phyloP scores from a whole-genome alignment of 2,329 filamentous ascomycete genomes.

The Immersiporthe knoxdaviesiana region DNA sequence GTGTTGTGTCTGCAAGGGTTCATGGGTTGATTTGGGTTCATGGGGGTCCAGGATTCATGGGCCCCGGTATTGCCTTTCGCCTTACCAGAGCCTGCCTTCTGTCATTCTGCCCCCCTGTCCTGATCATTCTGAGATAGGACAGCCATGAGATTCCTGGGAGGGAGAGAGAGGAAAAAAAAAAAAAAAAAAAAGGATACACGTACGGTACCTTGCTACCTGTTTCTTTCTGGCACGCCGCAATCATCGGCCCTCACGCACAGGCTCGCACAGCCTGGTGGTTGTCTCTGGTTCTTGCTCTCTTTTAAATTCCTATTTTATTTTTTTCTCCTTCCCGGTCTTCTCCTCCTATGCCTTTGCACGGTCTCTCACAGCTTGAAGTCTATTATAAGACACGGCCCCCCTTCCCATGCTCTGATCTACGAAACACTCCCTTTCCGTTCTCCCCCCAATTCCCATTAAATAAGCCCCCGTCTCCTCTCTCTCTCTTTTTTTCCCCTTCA shows the following conservation, averaged over 20 bases:
- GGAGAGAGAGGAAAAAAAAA: not conserved
- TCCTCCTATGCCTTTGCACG: constrained; percentile 14
- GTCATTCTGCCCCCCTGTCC: constrained; percentile 6
- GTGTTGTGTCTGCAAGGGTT: constrained; percentile 12
- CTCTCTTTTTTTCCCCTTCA: constrained; percentile 3
- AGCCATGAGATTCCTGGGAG: not conserved
- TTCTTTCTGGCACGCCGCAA: constrained; percentile 20
- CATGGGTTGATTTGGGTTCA: constrained; percentile 4
- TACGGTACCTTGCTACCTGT: constrained; percentile 9
- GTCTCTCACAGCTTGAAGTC: constrained; percentile 27
- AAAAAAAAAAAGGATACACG: not conserved
- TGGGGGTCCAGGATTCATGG: constrained; percentile 6
- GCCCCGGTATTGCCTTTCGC: constrained; percentile 15
- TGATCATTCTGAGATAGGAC: constrained; percentile 4
- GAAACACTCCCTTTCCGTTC: constrained; percentile 30
- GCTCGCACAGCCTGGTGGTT: constrained; percentile 4
- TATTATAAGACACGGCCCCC: constrained; percentile 33
- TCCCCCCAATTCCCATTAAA: constrained; percentile 26
- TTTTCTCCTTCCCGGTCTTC: not conserved
- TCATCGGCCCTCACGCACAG: constrained; percentile 13
- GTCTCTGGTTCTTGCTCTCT: no score
- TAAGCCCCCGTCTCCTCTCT: constrained; percentile 18
- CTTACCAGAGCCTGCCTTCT: constrained; percentile 5
- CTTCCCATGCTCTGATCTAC: constrained; percentile 30
- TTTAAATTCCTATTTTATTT: not conserved